Evolutionary conservation across 768 basidiomycete genomes (phyloP).

Genomic region (Russula dissimulans): DNA sequence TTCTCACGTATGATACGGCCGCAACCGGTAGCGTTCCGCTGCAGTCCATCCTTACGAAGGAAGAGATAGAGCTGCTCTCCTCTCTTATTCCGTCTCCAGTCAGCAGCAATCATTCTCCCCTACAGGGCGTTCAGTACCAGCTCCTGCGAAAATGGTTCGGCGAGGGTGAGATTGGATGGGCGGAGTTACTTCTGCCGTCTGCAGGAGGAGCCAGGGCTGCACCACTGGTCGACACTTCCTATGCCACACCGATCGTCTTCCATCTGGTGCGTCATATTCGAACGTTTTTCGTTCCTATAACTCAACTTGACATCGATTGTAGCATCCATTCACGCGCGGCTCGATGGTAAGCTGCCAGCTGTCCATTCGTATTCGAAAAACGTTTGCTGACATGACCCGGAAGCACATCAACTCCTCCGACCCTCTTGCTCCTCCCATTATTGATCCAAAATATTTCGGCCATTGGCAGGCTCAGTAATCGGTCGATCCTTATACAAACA

Average conservation of each 20-base stretch:
- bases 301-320: background rate
- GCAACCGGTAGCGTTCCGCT: too few relatives aligned
- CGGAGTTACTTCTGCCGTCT: constrained; percentile 15
- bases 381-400: background rate
- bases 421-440: constrained; percentile 29
- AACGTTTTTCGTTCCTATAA: background rate
- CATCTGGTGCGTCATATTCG: constrained; percentile 7
- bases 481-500: background rate
- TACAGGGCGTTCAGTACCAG: constrained; percentile 16
- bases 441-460: constrained; percentile 36
- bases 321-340: constrained; percentile 16
- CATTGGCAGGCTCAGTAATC: background rate
- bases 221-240: constrained; percentile 10
- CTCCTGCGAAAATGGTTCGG: constrained; percentile 12
- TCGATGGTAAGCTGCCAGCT: constrained; percentile 6
- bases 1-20: too few relatives aligned
- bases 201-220: constrained; percentile 8
- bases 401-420: constrained; percentile 28
- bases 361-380: background rate
- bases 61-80: constrained; percentile 9
- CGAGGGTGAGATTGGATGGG: constrained; percentile 17
- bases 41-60: constrained; percentile 9
- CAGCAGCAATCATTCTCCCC: constrained; percentile 4
- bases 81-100: constrained; percentile 13
- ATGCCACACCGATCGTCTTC: constrained; percentile 18